Conservation (phyloP, 2,329 filamentous ascomycete species). For the Aspergillus sojae region DNA sequence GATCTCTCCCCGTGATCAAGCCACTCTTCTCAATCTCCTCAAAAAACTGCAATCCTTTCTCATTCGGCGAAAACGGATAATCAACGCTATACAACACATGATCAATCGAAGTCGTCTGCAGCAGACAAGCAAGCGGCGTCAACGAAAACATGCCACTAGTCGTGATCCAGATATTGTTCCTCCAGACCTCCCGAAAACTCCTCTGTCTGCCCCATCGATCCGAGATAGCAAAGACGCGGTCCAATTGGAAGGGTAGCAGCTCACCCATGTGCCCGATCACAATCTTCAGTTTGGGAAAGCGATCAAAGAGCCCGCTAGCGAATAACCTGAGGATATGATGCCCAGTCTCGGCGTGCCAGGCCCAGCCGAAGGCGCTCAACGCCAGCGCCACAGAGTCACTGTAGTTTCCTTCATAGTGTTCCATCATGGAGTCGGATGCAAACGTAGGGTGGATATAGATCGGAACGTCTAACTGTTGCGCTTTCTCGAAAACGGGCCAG, state of each 20-base stretch:
- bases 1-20: conserved; percentile 52
- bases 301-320: conserved; percentile 58
- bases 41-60: conserved; percentile 53
- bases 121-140: conserved; percentile 10
- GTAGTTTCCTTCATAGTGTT: conserved; percentile 43
- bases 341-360: conserved; percentile 43
- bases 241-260: conserved; percentile 58
- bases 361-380: conserved; percentile 31
- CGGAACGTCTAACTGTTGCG: conserved; percentile 51
- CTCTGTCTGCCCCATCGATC: conserved; percentile 11
- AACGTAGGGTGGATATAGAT: conserved; percentile 56
- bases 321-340: conserved; percentile 49
- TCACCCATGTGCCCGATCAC: conserved; percentile 58
- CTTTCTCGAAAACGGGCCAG: conserved; percentile 47
- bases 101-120: conserved; percentile 8
- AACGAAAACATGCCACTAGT: conserved; percentile 14
- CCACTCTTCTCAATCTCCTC: conserved; percentile 53
- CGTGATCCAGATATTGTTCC: conserved; percentile 16
- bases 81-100: conserved; percentile 17
- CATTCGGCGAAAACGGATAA: conserved; percentile 54
- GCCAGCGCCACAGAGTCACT: conserved; percentile 18
- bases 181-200: conserved; percentile 53
- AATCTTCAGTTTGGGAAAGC: conserved; percentile 57
- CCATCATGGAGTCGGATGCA: conserved; percentile 33
- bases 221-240: conserved; percentile 35